These are phyloP conservation scores for Samsoniella hepiali DNA, from an alignment of 2,329 filamentous ascomycete species.

Conservation along the genomic window DNA sequence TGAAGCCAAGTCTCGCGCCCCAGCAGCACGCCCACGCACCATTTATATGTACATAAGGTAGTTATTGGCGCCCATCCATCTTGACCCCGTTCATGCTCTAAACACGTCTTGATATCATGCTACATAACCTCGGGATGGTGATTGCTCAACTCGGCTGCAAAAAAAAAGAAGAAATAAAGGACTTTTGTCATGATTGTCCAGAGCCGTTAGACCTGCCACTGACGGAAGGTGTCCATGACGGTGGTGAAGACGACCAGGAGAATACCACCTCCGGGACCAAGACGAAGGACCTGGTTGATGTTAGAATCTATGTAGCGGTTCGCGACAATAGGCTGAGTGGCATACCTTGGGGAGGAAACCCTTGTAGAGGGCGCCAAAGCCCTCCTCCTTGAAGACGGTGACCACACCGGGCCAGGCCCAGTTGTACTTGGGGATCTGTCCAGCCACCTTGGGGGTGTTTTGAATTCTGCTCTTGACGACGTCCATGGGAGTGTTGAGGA, in stretches of 20 bases:
- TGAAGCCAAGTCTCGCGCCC: background rate
- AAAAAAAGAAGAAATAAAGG: background rate
- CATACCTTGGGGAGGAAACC: constrained; percentile 95
- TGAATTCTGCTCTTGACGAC: constrained; percentile 98
- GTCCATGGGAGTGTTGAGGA: constrained; percentile 93
- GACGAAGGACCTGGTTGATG: constrained; percentile 38
- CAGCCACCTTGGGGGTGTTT: constrained; percentile 82
- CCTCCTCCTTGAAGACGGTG: constrained; percentile 90
- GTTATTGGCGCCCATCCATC: background rate
- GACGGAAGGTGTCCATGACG: constrained; percentile 89
- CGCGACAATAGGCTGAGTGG: constrained; percentile 35
- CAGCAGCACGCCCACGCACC: constrained; percentile 1
- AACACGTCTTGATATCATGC: constrained; percentile 10
- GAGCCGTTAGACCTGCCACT: constrained; percentile 34
- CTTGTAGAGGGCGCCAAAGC: constrained; percentile 90
- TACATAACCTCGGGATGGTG: background rate
- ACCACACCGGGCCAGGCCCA: constrained; percentile 90
- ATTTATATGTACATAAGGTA: constrained; percentile 9
- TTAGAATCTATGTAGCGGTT: background rate
- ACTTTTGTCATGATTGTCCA: background rate
- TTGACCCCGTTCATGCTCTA: background rate
- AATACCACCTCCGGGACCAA: constrained; percentile 60
- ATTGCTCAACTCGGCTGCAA: background rate
- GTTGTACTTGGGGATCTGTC: constrained; percentile 89
- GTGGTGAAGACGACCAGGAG: constrained; percentile 83